Base-by-base conservation (phyloP, 805 yeast genomes). In the Candida anglica region DNA sequence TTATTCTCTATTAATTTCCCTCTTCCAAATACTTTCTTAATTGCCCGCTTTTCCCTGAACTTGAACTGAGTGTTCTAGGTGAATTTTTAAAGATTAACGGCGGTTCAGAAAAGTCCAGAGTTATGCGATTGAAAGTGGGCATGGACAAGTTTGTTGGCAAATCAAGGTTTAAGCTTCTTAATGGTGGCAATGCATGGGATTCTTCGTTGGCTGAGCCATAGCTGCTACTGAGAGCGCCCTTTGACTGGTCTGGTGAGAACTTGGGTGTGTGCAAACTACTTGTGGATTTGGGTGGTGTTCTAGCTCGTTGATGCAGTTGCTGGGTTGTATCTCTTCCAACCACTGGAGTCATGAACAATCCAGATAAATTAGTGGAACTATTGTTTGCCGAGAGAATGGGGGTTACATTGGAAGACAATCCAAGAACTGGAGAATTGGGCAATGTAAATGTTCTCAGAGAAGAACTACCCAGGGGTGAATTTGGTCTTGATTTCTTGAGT, bases 81-180 rank as follows among this genome's bases (percentile, higher is more conserved):
- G 33, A 23, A 14, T 34, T 33, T 15, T 42, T 37, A 14, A 23
- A 32, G 4, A 25, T 17, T 8, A 25, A 13, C 14, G 29, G 22
- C 4, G 34, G 29, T 23, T 32, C 34, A 23, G 29, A 17, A 19
- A 21, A 19, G 10, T 30, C 24, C 26, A 20, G 25, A n/a, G 11
- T 11, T 7, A 30, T 30, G 9, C 32, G 27, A 27, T 30, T 19
- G 38, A 25, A n/a, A 28, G 33, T 33, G 8, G 56, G 56, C 41
- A 53, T 50, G 5, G 61, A 44, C 42, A 66, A 47, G 31, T 63
- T 70, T 14, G 64, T 63, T 2, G 79, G 79, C 34, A 73, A 59
- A 41, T 70, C 75, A 24, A 74, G 57, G 34, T 73, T 71, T 47
- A 75, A 59, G 23, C 77, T 69, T 32, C 75, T 53, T 30, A 75